Conservation (phyloP, 2,329 filamentous ascomycete species). For the Fusarium virguliforme region DNA sequence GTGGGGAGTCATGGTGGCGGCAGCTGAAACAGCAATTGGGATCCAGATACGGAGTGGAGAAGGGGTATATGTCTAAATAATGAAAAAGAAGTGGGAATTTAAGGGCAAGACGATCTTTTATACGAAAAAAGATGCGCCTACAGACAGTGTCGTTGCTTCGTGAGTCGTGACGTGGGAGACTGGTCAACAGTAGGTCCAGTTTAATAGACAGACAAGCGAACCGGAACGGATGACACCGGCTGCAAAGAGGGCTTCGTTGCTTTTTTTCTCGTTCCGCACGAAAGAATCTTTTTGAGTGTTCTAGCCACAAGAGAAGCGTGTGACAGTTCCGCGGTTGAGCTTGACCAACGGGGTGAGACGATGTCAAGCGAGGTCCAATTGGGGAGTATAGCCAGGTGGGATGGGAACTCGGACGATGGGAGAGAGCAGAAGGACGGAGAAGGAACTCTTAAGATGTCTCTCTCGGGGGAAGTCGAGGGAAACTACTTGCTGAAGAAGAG, state of each 20-base stretch:
- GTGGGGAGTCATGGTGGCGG: constrained; percentile 56
- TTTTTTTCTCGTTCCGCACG: constrained; percentile 27
- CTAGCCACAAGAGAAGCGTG: constrained; percentile 28
- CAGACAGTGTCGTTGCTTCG: constrained; percentile 12
- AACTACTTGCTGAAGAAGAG: constrained; percentile 39
- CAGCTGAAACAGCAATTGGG: constrained; percentile 8
- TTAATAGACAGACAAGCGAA: constrained; percentile 24
- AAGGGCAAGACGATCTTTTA: constrained; percentile 13
- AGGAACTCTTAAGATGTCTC: constrained; percentile 23
- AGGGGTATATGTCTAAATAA: constrained; percentile 27
- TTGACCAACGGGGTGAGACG: constrained; percentile 13
- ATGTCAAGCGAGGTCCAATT: constrained; percentile 20
- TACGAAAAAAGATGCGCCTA: constrained; percentile 26
- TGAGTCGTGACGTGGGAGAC: constrained; percentile 29
- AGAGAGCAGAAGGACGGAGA: constrained; percentile 12
- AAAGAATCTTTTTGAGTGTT: constrained; percentile 28
- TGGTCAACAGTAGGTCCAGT: constrained; percentile 14
- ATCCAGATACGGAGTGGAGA: constrained; percentile 17
- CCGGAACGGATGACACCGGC: constrained; percentile 34
- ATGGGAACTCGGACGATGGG: constrained; percentile 16
- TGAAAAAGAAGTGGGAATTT: constrained; percentile 13
- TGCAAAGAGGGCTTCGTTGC: constrained; percentile 26
- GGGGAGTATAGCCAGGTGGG: constrained; percentile 9
- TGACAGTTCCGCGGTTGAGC: constrained; percentile 12
- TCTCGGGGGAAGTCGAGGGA: constrained; percentile 19